A percentile compares a stretch with the other conserved stretches of the same genome.
These are phyloP conservation scores for Macaranga tanarius DNA, from an alignment of 441 rosid species.

Conservation along the genomic window DNA sequence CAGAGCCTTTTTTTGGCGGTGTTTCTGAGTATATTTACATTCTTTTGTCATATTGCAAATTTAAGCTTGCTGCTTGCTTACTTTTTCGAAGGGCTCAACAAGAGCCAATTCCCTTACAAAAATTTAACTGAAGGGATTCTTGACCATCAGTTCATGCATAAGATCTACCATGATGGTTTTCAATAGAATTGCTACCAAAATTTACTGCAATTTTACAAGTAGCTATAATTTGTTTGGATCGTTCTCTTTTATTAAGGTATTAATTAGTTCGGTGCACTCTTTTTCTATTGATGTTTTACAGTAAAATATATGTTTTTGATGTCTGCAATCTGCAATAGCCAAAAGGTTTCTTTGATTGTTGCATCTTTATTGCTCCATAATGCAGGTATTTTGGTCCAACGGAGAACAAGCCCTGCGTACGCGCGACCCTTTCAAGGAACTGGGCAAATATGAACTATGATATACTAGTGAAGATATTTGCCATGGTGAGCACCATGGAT, in stretches of 20 bases:
- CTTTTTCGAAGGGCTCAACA: neutral
- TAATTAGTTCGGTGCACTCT: neutral
- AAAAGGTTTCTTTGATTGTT: neutral
- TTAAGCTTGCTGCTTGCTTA: neutral
- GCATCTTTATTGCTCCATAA: neutral
- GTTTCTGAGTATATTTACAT: neutral
- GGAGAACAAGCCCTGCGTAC: neutral
- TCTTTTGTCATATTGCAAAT: neutral
- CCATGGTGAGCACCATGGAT: conserved; percentile 1
- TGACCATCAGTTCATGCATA: neutral
- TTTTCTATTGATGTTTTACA: neutral
- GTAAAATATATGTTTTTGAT: too few species aligned
- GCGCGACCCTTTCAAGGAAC: neutral
- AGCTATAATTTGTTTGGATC: neutral
- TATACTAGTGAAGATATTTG: conserved; percentile 6
- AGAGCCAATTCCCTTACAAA: neutral
- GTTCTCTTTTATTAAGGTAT: neutral
- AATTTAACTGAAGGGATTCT: neutral
- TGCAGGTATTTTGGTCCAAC: neutral
- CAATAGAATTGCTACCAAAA: neutral
- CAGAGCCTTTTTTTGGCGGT: neutral
- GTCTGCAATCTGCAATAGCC: neutral
- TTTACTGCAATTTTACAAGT: neutral
- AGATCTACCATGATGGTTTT: neutral
- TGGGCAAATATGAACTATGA: conserved; percentile 10